Evolutionary conservation across 2,329 filamentous ascomycete genomes (phyloP).

Genomic region (Pseudophaeomoniella oleicola): DNA sequence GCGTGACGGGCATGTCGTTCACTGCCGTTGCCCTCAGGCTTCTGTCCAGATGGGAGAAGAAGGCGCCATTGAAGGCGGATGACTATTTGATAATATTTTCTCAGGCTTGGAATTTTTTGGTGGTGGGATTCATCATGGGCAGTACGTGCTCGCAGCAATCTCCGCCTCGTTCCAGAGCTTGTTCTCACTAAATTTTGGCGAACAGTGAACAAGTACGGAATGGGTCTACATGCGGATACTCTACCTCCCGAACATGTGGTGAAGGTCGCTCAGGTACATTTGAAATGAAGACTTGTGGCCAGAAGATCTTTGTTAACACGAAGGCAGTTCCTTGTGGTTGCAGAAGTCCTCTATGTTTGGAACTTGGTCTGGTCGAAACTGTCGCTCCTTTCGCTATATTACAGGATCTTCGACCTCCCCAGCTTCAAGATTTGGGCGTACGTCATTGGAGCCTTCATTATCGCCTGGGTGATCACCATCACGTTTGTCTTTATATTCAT

Average conservation of each 20-base stretch:
- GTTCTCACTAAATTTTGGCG: no score
- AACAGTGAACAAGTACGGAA: neutral
- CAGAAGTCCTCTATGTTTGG: conserved; percentile 14
- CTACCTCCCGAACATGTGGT: neutral
- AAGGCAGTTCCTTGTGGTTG: conserved; percentile 8
- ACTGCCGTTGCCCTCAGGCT: neutral
- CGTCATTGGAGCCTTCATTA: conserved; percentile 9
- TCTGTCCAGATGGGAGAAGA: neutral
- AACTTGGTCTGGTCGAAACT: conserved; percentile 13
- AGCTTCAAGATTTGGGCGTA: conserved; percentile 11
- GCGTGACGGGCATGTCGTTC: neutral
- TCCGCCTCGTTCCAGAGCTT: no score
- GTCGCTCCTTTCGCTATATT: conserved; percentile 13
- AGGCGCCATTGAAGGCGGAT: neutral
- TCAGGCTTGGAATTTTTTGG: neutral
- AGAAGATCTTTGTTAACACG: neutral
- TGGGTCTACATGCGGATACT: neutral
- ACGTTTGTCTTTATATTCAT: conserved; percentile 17
- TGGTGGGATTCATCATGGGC: neutral
- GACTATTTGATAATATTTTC: neutral
- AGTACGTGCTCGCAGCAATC: no score
- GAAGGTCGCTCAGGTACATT: neutral
- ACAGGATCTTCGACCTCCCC: conserved; percentile 10
- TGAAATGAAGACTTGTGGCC: neutral
- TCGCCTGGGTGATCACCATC: conserved; percentile 15